Percentiles rank a stretch among this genome's conserved stretches.
These are phyloP conservation scores for Obelidium mucronatum DNA, from an alignment of 192 early-diverging fungal species.

Conservation along the genomic window DNA sequence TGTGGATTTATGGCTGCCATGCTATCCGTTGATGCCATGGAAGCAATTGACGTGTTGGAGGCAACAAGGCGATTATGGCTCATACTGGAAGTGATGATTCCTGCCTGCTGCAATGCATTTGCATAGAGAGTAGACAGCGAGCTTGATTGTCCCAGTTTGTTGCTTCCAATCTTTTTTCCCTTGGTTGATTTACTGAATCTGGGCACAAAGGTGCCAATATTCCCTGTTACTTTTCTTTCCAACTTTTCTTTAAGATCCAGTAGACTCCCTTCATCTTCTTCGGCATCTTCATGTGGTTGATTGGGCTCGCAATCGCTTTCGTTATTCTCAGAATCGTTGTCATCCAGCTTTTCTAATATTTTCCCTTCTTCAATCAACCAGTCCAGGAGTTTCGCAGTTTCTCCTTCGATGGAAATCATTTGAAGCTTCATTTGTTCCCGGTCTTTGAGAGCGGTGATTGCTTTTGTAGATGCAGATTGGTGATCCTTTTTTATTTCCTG, in stretches of 20 bases:
- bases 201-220: neutral
- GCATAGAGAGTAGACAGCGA: conserved; percentile 15
- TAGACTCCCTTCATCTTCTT: neutral
- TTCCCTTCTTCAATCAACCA: conserved; percentile 18
- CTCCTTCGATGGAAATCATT: conserved; percentile 9
- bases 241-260: neutral
- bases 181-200: neutral
- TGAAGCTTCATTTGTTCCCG: neutral
- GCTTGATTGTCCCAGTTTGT: neutral
- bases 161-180: conserved; percentile 3
- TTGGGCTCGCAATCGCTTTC: neutral
- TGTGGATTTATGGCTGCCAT: neutral
- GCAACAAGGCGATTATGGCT: neutral
- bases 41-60: neutral
- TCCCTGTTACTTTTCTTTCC: neutral
- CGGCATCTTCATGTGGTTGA: neutral
- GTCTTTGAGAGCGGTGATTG: neutral
- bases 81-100: neutral
- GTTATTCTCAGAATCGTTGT: neutral
- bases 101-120: neutral
- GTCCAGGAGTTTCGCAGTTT: conserved; percentile 15
- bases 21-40: neutral
- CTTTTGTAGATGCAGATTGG: neutral
- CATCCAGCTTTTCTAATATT: conserved; percentile 2
- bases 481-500: conserved; percentile 9